Conservation (phyloP, 2,329 filamentous ascomycete genomes). For the Trichoderma polysporum region DNA sequence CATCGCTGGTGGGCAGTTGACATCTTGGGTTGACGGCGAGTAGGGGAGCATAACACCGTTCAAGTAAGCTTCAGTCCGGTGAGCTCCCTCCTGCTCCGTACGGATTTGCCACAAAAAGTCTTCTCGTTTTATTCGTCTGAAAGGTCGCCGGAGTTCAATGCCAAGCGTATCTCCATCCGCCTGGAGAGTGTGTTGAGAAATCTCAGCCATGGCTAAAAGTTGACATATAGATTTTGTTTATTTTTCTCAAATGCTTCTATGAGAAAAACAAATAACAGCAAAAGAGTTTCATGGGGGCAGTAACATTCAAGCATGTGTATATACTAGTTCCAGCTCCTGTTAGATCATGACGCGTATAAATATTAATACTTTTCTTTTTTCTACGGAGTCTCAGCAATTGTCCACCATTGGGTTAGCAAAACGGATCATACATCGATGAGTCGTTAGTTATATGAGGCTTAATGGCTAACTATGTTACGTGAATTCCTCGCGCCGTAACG, state of each 20-base stretch:
- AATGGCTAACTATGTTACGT: no score
- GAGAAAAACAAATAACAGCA: background rate
- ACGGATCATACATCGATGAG: no score
- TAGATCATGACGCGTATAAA: no score
- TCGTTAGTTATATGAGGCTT: no score
- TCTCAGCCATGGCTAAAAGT: background rate
- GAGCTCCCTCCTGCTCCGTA: background rate
- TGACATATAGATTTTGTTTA: background rate
- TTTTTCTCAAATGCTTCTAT: background rate
- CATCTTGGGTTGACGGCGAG: background rate
- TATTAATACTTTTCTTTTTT: no score
- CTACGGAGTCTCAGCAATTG: no score
- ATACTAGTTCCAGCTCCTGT: no score
- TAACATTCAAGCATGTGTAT: background rate
- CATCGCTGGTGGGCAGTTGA: background rate
- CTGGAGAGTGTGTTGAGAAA: background rate
- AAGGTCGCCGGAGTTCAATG: background rate
- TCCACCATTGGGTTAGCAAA: no score
- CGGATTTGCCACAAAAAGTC: background rate
- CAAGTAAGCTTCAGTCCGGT: background rate
- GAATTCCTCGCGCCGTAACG: no score
- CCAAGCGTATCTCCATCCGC: background rate
- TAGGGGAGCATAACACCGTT: background rate
- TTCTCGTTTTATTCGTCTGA: background rate
- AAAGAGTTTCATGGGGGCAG: background rate